Base-by-base conservation (phyloP, 2,329 filamentous ascomycete genomes). In the Aquanectria penicillioides region DNA sequence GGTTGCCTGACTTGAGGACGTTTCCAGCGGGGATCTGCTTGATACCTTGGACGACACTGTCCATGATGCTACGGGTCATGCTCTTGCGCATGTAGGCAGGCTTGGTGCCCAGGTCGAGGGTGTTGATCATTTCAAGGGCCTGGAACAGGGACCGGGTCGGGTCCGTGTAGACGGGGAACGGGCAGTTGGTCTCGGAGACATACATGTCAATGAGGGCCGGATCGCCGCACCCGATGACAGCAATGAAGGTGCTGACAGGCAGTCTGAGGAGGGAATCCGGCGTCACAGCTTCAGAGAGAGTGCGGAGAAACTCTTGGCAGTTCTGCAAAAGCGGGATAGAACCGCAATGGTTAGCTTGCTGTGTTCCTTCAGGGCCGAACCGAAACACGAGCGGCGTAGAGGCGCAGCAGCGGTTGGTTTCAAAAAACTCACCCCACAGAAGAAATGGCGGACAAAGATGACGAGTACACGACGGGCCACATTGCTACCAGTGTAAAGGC, bases 401-500 rank as follows among this genome's bases (percentile, higher is more conserved):
- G 37, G 20, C 11, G 29, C 31, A 10, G 23, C 28, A 7, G n/a
- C n/a, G n/a, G n/a, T n/a, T n/a, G 20, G 48, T 47, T 34, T 44
- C 29, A 44, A 26, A 13, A 26, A 36, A 82, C 89, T 74, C 81
- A 92, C 90, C 29, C 89, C 89, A 71, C 91, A 93, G 80, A 91
- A 93, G 75, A 93, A 94, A 76, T 93, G 90, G 38, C 91, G 84
- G 56, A 94, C 82, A 71, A 94, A 93, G 65, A 93, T 86, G 36
- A 93, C 75, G 26, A 94, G 80, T 23, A 91, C 85, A 3, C 87
- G 79, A 15, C 81, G 77, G 11, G 83, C 78, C 3, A 80, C 79
- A 51, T 84, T 83, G 41, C 73, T 78, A 4, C 85, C 84, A 28
- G 79, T 81, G 71, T 88, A 89, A 23, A 91, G 75, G 65, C 83